Base-by-base conservation (phyloP, 176 grass and related monocot species). In the Hordeum marinum region DNA sequence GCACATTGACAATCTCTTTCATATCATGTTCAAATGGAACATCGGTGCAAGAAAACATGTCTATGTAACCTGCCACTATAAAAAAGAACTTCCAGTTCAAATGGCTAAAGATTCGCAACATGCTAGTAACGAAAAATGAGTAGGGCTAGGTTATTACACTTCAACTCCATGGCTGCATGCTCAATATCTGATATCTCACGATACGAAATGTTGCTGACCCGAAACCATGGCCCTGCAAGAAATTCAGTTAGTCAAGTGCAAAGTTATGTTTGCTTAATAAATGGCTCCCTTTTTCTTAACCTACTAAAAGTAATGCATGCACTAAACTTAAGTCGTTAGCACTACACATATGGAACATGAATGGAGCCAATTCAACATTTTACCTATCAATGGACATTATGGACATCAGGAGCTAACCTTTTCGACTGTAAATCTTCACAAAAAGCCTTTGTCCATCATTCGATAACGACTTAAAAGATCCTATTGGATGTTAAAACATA, bases 141-240 rank as follows among this genome's bases (percentile, higher is more conserved):
- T 36, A 77, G 69, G 63, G 70, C 75, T 43, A 67, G 59, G 34
- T 62, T 76, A 75, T 36, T 95, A 98, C 96, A 82, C 39, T 94
- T 82, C 40, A 98, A 83, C 82, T 98, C 89, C 88, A 89, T 87
- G 71, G 83, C 78, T 83, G 93, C 96, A 67, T 73, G 46, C 64
- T 79, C 61, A 83, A 87, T 69, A 85, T 98, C 89, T 89, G 81
- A 83, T 90, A 98, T 92, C 70, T 98, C 96, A 40, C 73, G 39
- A 76, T 98, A 98, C 12, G 81, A 89, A 29, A 95, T 82, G 35
- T 69, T 92, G 80, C 81, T 89, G 78, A 90, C 73, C 50, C 89
- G 88, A 85, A 98, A 98, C 96, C 93, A 98, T 82, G 96, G 93
- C 20, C 96, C 96, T 98, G 45, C 48, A 75, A 80, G 26, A 88